Evolutionary conservation across 163 green algal species (phyloP).

Genomic region (Scenedesmus sp.): DNA sequence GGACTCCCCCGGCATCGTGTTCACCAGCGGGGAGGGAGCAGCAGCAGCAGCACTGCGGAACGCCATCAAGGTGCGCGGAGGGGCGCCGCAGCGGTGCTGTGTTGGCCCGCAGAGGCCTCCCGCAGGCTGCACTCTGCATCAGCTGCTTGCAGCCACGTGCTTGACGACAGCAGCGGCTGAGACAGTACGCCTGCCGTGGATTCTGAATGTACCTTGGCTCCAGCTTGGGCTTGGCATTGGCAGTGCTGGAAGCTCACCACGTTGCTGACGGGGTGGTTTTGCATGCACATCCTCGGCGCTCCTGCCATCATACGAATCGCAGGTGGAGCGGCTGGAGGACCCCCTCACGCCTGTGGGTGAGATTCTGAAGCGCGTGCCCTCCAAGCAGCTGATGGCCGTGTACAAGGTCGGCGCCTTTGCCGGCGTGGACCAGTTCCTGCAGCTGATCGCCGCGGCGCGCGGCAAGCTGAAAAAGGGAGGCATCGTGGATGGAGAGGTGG

Average conservation of each 20-base stretch:
- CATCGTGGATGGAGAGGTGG: too few species aligned
- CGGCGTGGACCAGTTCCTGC: slow-evolving; percentile 88
- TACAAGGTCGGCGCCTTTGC: slow-evolving; percentile 81
- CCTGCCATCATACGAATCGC: slow-evolving; percentile 9
- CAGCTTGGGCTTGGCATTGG: too few species aligned
- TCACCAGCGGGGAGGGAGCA: slow-evolving; percentile 76
- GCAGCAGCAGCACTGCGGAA: slow-evolving; percentile 90
- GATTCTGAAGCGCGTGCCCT: slow-evolving; percentile 90
- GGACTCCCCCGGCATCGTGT: slow-evolving; percentile 83
- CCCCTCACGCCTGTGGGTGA: slow-evolving; percentile 86
- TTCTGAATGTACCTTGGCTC: too few species aligned
- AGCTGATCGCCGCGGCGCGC: slow-evolving; percentile 75
- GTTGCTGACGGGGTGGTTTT: too few species aligned
- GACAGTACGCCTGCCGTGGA: too few species aligned
- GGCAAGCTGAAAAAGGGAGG: slow-evolving; percentile 92
- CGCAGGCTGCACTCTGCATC: neutral
- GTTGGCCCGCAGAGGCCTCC: neutral
- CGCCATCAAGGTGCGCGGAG: slow-evolving; percentile 82
- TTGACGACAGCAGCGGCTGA: neutral
- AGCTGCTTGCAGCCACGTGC: neutral
- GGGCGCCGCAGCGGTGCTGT: neutral
- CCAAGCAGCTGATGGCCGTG: slow-evolving; percentile 89
- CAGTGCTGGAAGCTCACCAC: slow-evolving; percentile 87
- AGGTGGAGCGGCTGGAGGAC: slow-evolving; percentile 88
- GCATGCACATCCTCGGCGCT: too few species aligned